These are phyloP conservation scores for Lachancea kluyveri DNA, from an alignment of 805 yeast species.

Conservation along the genomic window DNA sequence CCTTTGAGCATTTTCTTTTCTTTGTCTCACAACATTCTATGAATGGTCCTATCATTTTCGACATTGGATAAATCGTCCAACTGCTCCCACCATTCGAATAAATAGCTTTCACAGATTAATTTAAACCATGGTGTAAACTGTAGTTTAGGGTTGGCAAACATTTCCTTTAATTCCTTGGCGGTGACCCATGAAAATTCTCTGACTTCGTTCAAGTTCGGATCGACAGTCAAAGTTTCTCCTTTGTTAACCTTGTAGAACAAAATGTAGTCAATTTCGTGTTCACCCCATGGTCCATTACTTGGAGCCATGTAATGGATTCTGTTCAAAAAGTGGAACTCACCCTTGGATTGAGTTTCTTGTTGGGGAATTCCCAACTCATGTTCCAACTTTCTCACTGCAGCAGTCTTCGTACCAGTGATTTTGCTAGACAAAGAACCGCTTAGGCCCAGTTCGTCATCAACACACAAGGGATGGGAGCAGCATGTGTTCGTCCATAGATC, in stretches of 20 bases:
- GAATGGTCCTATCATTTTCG: constrained; percentile 33
- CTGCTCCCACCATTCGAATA: constrained; percentile 91
- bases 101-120: constrained; percentile 83
- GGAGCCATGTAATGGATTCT: constrained; percentile 94
- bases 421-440: constrained; percentile 45
- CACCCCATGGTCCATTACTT: constrained; percentile 85
- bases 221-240: constrained; percentile 38
- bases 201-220: constrained; percentile 77
- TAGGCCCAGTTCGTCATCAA: constrained; percentile 71
- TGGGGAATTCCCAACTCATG: constrained; percentile 86
- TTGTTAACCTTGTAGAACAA: constrained; percentile 60
- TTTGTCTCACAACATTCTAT: constrained; percentile 27
- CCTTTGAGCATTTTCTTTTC: background rate
- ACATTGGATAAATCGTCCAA: constrained; percentile 52
- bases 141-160: constrained; percentile 65
- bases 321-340: constrained; percentile 74
- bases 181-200: constrained; percentile 73
- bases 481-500: constrained; percentile 98
- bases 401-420: constrained; percentile 71
- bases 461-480: constrained; percentile 94
- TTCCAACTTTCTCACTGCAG: constrained; percentile 86
- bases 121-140: constrained; percentile 98
- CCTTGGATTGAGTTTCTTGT: constrained; percentile 49
- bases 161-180: constrained; percentile 54
- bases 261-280: constrained; percentile 95